Evolutionary conservation across 2,329 filamentous ascomycete species (phyloP).

Genomic region (Plenodomus lindquistii): DNA sequence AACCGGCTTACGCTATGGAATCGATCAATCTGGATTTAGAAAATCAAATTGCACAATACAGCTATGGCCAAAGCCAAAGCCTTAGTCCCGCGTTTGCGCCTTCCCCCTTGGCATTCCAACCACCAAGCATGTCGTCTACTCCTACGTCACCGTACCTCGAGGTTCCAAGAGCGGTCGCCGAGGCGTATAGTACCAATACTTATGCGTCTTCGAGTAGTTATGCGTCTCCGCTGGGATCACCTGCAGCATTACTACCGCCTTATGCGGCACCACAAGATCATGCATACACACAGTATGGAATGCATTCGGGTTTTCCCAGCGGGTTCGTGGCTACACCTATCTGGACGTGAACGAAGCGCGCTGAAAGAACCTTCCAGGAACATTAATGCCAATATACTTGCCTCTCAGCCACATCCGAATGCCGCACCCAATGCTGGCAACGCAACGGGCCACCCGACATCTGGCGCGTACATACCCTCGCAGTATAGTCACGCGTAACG

Average conservation of each 20-base stretch:
- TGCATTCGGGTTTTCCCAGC: constrained; percentile 47
- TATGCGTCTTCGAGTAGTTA: constrained; percentile 40
- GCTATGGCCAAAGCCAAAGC: constrained; percentile 50
- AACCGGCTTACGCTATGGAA: constrained; percentile 43
- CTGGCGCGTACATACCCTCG: constrained; percentile 18
- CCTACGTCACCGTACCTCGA: constrained; percentile 51
- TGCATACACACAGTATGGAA: constrained; percentile 44
- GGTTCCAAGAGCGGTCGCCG: constrained; percentile 46
- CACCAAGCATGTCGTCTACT: constrained; percentile 37
- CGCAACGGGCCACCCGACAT: constrained; percentile 16
- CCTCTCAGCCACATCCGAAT: constrained; percentile 31
- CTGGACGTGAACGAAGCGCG: constrained; percentile 47
- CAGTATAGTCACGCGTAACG: constrained; percentile 25
- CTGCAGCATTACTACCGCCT: constrained; percentile 37
- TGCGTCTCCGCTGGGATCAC: constrained; percentile 44
- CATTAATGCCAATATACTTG: constrained; percentile 35
- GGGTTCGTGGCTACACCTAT: constrained; percentile 50
- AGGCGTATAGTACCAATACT: constrained; percentile 33
- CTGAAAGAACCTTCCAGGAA: constrained; percentile 50
- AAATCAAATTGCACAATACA: constrained; percentile 47
- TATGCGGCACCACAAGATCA: constrained; percentile 46
- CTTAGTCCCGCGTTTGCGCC: constrained; percentile 52
- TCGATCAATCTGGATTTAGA: constrained; percentile 46
- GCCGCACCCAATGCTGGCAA: constrained; percentile 20
- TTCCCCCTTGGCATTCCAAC: constrained; percentile 48